These are phyloP conservation scores for Plasmodium sp. DNA, from an alignment of 169 alveolate species.

Conservation along the genomic window DNA sequence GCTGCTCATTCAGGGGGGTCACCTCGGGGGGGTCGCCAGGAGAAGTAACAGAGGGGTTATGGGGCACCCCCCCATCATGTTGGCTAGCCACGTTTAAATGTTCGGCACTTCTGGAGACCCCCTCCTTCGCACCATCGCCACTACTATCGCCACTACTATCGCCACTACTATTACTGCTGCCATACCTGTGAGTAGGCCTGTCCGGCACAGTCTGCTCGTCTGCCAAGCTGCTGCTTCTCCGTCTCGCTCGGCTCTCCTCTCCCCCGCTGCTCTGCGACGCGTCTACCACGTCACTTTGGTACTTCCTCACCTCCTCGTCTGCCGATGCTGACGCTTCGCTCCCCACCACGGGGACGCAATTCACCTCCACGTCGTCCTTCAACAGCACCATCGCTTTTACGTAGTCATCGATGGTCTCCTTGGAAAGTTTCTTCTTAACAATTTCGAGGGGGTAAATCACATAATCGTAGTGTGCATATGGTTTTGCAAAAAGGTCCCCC, in stretches of 20 bases:
- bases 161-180: too few species aligned
- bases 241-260: background rate
- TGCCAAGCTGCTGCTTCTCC: background rate
- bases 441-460: slow-evolving; percentile 26
- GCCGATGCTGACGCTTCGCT: background rate
- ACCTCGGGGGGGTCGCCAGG: too few species aligned
- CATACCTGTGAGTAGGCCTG: background rate
- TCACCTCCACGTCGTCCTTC: background rate
- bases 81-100: background rate
- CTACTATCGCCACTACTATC: too few species aligned
- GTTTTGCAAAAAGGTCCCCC: background rate
- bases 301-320: background rate
- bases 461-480: slow-evolving; percentile 30
- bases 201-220: background rate
- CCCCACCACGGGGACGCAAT: background rate
- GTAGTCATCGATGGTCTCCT: slow-evolving; percentile 24
- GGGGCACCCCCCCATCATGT: background rate
- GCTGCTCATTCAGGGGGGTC: background rate
- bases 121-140: background rate
- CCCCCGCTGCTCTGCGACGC: too few species aligned
- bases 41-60: too few species aligned
- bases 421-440: background rate
- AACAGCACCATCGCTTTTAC: slow-evolving; percentile 21
- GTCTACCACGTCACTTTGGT: background rate
- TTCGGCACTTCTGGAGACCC: background rate